These are phyloP conservation scores for Talaromyces nanjingensis DNA, from an alignment of 495 filamentous ascomycete genomes.

Conservation along the genomic window DNA sequence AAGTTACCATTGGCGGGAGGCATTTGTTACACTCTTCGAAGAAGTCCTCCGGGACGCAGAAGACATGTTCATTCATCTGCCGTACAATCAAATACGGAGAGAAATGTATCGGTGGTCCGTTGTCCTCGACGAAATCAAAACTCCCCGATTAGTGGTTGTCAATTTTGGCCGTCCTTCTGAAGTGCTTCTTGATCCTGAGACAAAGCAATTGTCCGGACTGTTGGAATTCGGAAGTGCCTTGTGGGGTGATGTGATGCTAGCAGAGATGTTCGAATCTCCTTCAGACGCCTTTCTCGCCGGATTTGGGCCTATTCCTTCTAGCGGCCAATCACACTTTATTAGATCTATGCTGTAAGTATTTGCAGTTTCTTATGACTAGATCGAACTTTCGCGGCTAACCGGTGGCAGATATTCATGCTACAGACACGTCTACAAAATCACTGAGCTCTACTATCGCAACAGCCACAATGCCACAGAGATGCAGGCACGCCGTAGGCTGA, in stretches of 20 bases:
- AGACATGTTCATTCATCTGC: constrained; percentile 59
- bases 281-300: constrained; percentile 30
- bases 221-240: constrained; percentile 39
- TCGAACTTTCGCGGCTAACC: constrained; percentile 5
- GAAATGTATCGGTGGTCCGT: constrained; percentile 38
- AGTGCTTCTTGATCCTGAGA: constrained; percentile 48
- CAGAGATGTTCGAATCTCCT: constrained; percentile 34
- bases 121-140: constrained; percentile 47
- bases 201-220: constrained; percentile 36
- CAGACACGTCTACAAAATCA: constrained; percentile 30
- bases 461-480: constrained; percentile 30
- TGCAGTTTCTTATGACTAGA: neutral
- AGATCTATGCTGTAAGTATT: constrained; percentile 31
- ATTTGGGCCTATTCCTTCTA: constrained; percentile 23
- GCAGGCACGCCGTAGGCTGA: constrained; percentile 31
- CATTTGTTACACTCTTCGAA: constrained; percentile 56
- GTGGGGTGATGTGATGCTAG: constrained; percentile 45
- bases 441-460: constrained; percentile 35
- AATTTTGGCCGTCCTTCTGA: constrained; percentile 49
- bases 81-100: constrained; percentile 56
- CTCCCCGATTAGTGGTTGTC: constrained; percentile 51
- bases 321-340: constrained; percentile 18
- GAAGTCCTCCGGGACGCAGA: constrained; percentile 60
- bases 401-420: constrained; percentile 34
- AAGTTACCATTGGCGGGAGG: constrained; percentile 51